phyloP scores from a whole-genome alignment of 192 early-diverging fungal species.

The Entomortierella beljakovae region DNA sequence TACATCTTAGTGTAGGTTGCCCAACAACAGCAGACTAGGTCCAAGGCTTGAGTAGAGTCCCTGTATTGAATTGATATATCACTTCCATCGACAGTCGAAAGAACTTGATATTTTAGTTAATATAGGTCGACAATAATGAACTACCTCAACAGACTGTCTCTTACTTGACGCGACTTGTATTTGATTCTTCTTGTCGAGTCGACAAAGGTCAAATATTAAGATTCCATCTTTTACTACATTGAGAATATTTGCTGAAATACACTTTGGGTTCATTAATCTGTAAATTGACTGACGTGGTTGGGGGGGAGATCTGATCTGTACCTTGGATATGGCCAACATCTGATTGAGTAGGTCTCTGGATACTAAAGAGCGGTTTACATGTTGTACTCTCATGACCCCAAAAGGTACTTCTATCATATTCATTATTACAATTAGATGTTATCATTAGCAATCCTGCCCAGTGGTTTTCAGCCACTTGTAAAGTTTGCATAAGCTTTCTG shows the following conservation, averaged over 20 bases:
- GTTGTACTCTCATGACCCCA: conserved; percentile 26
- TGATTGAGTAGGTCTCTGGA: conserved; percentile 1
- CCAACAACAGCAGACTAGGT: conserved; percentile 38
- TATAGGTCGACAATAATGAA: neutral
- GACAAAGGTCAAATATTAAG: conserved; percentile 22
- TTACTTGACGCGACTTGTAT: conserved; percentile 12
- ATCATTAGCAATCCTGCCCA: neutral
- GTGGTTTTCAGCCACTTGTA: too few relatives aligned
- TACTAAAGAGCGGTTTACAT: conserved; percentile 2
- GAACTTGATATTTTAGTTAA: neutral
- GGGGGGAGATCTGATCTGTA: too few relatives aligned
- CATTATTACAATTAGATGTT: neutral
- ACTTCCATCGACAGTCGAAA: neutral
- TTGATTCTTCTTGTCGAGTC: conserved; percentile 20
- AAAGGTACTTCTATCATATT: neutral
- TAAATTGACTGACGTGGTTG: too few relatives aligned
- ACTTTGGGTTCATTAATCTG: neutral
- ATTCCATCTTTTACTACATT: conserved; percentile 17
- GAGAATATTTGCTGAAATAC: conserved; percentile 4
- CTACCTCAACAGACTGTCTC: neutral
- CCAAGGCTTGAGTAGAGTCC: conserved; percentile 1
- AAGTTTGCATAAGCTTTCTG: too few relatives aligned
- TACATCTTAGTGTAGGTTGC: conserved; percentile 15
- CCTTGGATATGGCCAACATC: conserved; percentile 6
- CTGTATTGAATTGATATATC: conserved; percentile 20